Percentiles rank a stretch among this genome's conserved stretches.
phyloP scores from a whole-genome alignment of 2,329 filamentous ascomycete genomes.

The Sporothrix protearum region DNA sequence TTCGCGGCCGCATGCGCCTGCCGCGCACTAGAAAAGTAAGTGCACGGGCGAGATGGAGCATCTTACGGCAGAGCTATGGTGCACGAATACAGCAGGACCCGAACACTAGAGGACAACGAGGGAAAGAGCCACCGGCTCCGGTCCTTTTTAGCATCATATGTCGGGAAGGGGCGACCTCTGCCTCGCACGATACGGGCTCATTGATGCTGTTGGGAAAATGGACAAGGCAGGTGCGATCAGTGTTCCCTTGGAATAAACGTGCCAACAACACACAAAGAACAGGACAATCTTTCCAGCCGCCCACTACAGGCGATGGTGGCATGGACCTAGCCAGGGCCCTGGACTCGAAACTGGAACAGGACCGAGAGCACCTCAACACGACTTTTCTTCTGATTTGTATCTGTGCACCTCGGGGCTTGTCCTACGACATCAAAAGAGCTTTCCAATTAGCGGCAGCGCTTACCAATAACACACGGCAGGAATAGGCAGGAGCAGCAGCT shows the following conservation, averaged over 20 bases:
- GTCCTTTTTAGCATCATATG: not conserved
- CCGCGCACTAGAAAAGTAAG: not conserved
- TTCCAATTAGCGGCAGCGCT: not conserved
- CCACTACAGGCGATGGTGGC: slow-evolving; percentile 11
- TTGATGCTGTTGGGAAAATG: not conserved
- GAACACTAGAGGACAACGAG: not conserved
- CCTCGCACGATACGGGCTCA: not conserved
- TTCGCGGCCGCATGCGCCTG: not conserved
- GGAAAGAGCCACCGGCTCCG: not conserved
- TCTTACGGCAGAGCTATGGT: not conserved
- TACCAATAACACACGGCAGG: not conserved
- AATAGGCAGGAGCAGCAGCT: not conserved
- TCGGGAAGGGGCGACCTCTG: not conserved
- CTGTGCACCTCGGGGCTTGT: slow-evolving; percentile 1
- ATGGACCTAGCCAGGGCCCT: slow-evolving; percentile 2
- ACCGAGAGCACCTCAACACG: not conserved
- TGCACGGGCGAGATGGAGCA: not conserved
- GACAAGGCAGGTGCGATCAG: not conserved
- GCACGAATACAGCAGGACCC: not conserved
- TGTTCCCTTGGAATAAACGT: not conserved
- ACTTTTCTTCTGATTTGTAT: not conserved
- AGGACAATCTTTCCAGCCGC: not conserved
- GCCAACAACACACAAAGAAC: not conserved
- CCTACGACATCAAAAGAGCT: not conserved
- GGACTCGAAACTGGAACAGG: slow-evolving; percentile 5